Percentiles rank a stretch among this genome's conserved stretches.
phyloP scores from a whole-genome alignment of 352 stramenopile genomes.

The Phytophthora macrochlamydospora region DNA sequence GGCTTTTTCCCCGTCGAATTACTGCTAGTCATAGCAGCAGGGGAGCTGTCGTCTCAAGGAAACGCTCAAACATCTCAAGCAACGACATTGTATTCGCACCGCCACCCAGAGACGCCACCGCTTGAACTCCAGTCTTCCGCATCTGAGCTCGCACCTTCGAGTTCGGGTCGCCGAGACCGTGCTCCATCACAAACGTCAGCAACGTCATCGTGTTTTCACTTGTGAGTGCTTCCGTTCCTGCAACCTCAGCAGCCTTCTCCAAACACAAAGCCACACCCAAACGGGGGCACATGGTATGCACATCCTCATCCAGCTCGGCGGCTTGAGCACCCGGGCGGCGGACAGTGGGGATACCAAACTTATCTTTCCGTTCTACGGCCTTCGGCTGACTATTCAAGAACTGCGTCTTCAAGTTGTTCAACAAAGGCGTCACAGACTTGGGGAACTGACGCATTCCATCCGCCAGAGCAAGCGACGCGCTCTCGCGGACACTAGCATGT shows the following conservation, averaged over 20 bases:
- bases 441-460: slow-evolving; percentile 84
- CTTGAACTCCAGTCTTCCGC: slow-evolving; percentile 83
- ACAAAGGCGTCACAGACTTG: slow-evolving; percentile 64
- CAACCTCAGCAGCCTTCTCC: slow-evolving; percentile 63
- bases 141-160: slow-evolving; percentile 78
- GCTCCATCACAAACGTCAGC: slow-evolving; percentile 83
- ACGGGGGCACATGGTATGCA: slow-evolving; percentile 59
- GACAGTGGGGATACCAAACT: slow-evolving; percentile 78
- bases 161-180: slow-evolving; percentile 77
- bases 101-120: slow-evolving; percentile 74
- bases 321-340: slow-evolving; percentile 51
- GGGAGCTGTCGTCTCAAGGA: slow-evolving; percentile 66
- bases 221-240: slow-evolving; percentile 44
- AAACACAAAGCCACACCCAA: slow-evolving; percentile 78
- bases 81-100: slow-evolving; percentile 67
- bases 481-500: slow-evolving; percentile 77
- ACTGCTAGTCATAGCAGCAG: slow-evolving; percentile 8
- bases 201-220: slow-evolving; percentile 66
- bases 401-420: slow-evolving; percentile 74
- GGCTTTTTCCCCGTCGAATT: slow-evolving; percentile 34
- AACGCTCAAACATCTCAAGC: slow-evolving; percentile 76
- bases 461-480: slow-evolving; percentile 76
- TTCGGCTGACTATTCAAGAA: slow-evolving; percentile 67
- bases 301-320: slow-evolving; percentile 61
- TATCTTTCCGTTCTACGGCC: slow-evolving; percentile 58